These are phyloP conservation scores for Groenewaldozyma salmanticensis DNA, from an alignment of 805 yeast species.

Conservation along the genomic window DNA sequence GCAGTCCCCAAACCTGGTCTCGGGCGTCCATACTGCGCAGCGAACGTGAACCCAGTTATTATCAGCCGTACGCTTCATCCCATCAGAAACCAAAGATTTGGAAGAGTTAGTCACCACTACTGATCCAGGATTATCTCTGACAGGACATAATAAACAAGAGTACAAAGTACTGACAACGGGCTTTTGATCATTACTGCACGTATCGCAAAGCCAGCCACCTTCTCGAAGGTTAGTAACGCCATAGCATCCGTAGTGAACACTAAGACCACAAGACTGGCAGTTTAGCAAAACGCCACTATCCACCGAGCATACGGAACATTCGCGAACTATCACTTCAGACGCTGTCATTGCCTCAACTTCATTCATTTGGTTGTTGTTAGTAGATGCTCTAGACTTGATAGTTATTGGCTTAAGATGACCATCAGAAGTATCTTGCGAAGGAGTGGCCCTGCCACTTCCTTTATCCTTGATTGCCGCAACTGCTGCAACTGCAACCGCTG, in stretches of 20 bases:
- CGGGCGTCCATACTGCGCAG: conserved; percentile 53
- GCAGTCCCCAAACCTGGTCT: conserved; percentile 35
- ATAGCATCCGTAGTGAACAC: conserved; percentile 62
- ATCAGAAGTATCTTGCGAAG: background rate
- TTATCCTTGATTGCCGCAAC: conserved; percentile 9
- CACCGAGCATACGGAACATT: background rate
- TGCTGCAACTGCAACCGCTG: conserved; percentile 7
- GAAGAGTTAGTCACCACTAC: conserved; percentile 6
- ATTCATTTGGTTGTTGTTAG: conserved; percentile 10
- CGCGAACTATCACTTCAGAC: conserved; percentile 10
- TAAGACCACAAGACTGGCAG: conserved; percentile 59
- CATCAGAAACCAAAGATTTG: conserved; percentile 42
- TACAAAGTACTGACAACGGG: conserved; percentile 51
- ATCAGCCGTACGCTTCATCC: conserved; percentile 53
- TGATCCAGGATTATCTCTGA: conserved; percentile 41
- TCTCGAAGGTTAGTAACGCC: conserved; percentile 33
- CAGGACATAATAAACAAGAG: conserved; percentile 56
- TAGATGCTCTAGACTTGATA: no score
- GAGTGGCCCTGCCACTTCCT: conserved; percentile 6
- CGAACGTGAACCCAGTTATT: conserved; percentile 72
- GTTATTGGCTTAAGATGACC: no score
- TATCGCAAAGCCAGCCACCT: conserved; percentile 62
- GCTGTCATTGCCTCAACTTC: conserved; percentile 10
- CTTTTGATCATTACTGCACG: conserved; percentile 59
- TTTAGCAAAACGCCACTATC: conserved; percentile 32